phyloP scores from a whole-genome alignment of 352 stramenopile genomes.

The Pythium chondricola region DNA sequence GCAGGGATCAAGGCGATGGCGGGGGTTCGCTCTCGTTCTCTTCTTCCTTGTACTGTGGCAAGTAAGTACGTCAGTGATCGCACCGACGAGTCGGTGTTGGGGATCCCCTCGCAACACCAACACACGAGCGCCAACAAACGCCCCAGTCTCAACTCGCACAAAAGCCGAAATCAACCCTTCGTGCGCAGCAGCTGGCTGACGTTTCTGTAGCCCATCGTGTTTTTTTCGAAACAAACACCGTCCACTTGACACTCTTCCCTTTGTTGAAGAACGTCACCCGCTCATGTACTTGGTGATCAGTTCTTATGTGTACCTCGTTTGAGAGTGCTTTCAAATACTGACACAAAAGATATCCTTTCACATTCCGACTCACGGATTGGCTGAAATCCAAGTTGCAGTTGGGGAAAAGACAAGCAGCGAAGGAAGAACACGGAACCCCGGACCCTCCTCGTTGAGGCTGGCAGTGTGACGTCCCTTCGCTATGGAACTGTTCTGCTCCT shows the following conservation, averaged over 20 bases:
- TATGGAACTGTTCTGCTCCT: constrained; percentile 11
- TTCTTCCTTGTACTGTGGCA: constrained; percentile 9
- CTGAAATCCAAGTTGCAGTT: constrained; percentile 20
- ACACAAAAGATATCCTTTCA: constrained; percentile 16
- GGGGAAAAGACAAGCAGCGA: constrained; percentile 22
- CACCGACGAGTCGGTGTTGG: constrained; percentile 3
- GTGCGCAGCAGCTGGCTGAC: constrained; percentile 16
- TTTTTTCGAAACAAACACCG: constrained; percentile 16
- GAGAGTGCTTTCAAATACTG: constrained; percentile 3
- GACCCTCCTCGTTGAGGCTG: too few species aligned
- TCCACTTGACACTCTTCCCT: neutral
- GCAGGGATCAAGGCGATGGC: neutral
- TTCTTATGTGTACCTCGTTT: constrained; percentile 1
- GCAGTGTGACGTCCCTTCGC: constrained; percentile 15
- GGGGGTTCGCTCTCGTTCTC: neutral
- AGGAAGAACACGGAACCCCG: constrained; percentile 17
- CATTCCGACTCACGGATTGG: constrained; percentile 14
- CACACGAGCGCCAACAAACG: constrained; percentile 1
- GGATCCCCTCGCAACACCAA: neutral
- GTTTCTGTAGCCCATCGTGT: constrained; percentile 16
- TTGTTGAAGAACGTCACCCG: too few species aligned
- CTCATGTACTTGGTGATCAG: too few species aligned
- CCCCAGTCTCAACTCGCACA: constrained; percentile 11
- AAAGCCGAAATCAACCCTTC: constrained; percentile 15
- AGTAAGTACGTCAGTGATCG: constrained; percentile 16